Conservation (phyloP, 1,139 yeast species). For the Spencermartinsiella ligniputridi region DNA sequence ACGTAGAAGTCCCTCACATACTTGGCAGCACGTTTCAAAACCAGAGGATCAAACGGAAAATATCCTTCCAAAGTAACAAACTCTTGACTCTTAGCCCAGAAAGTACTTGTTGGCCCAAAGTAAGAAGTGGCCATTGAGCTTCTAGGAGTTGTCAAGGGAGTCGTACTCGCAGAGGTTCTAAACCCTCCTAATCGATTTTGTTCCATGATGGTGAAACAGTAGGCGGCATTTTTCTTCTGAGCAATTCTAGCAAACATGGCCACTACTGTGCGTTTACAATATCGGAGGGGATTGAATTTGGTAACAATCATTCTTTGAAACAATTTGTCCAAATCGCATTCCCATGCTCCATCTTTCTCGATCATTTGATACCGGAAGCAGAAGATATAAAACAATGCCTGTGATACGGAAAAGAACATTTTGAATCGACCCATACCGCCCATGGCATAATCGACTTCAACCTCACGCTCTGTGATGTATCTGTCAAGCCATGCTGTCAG, state of each 20-base stretch:
- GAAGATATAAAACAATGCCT: constrained; percentile 83
- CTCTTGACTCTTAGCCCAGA: constrained; percentile 55
- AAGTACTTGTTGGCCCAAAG: constrained; percentile 17
- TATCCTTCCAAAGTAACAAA: constrained; percentile 85
- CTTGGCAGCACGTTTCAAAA: constrained; percentile 57
- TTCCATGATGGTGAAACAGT: constrained; percentile 89
- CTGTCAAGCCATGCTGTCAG: constrained; percentile 78
- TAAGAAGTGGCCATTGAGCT: constrained; percentile 11
- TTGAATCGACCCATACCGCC: constrained; percentile 55
- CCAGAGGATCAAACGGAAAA: constrained; percentile 93
- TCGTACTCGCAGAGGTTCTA: constrained; percentile 17
- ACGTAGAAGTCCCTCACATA: constrained; percentile 57
- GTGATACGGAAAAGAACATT: constrained; percentile 89
- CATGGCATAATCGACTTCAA: constrained; percentile 58
- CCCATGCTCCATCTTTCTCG: constrained; percentile 51
- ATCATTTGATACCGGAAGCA: constrained; percentile 67
- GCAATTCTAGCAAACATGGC: constrained; percentile 91
- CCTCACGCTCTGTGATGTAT: constrained; percentile 77
- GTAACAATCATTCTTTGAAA: constrained; percentile 84
- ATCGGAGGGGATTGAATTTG: constrained; percentile 87
- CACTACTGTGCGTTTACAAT: constrained; percentile 91
- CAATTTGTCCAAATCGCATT: constrained; percentile 74
- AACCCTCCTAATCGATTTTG: constrained; percentile 70
- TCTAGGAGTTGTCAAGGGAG: constrained; percentile 5
- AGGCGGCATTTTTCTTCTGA: constrained; percentile 83